Percentiles rank a stretch among this genome's conserved stretches.
These are phyloP conservation scores for Phytophthora constricta DNA, from an alignment of 352 stramenopile species.

Conservation along the genomic window DNA sequence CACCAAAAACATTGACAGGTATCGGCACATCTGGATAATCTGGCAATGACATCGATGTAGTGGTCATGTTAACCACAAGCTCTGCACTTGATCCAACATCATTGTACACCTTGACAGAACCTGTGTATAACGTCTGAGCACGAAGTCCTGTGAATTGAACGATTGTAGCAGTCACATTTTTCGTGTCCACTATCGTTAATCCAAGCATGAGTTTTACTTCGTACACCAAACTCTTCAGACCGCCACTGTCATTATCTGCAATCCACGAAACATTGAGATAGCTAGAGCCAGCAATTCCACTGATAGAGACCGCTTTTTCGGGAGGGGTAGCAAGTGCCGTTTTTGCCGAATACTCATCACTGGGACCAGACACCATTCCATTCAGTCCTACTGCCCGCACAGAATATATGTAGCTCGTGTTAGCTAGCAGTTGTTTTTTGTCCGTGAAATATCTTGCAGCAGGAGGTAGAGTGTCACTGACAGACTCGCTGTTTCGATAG, in stretches of 20 bases:
- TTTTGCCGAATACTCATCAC: constrained; percentile 33
- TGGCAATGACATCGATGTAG: constrained; percentile 24
- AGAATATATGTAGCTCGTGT: constrained; percentile 57
- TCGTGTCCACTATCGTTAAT: constrained; percentile 21
- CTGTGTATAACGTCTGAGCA: constrained; percentile 39
- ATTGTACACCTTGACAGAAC: constrained; percentile 44
- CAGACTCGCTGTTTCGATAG: constrained; percentile 48
- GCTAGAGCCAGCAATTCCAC: constrained; percentile 32
- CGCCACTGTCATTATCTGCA: constrained; percentile 51
- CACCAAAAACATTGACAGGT: constrained; percentile 50
- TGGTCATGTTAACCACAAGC: constrained; percentile 30
- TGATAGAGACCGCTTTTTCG: constrained; percentile 23
- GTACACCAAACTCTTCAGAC: constrained; percentile 43
- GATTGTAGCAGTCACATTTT: constrained; percentile 18
- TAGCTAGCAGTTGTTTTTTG: constrained; percentile 36
- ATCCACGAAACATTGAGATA: constrained; percentile 50
- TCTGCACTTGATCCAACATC: constrained; percentile 38
- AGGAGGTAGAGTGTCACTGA: constrained; percentile 37
- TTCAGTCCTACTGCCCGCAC: constrained; percentile 48
- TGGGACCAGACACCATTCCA: constrained; percentile 50
- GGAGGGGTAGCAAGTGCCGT: constrained; percentile 50
- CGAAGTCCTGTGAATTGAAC: constrained; percentile 50
- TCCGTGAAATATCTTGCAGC: constrained; percentile 41
- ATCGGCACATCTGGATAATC: constrained; percentile 35
- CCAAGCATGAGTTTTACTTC: constrained; percentile 41